Evolutionary conservation across 495 filamentous ascomycete genomes (phyloP), one percentile per base, ranked within the genome.

Genomic region (Penicillium alfredii): DNA sequence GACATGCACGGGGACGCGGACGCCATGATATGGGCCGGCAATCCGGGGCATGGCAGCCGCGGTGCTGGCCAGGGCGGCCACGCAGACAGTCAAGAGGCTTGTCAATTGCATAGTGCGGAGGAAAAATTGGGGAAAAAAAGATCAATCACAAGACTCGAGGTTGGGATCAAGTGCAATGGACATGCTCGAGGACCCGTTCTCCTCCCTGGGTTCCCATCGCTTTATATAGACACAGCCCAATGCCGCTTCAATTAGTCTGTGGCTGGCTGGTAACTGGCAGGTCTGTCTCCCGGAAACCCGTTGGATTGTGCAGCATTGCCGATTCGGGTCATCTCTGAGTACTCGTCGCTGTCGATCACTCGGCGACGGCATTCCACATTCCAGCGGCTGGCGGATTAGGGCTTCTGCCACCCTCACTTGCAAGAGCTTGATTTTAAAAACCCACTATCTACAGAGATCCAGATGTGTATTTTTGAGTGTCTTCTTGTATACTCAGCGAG

Each of bases 71-170:
- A 61, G 26, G 30, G 40, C 43, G 33, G 47, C 52, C 4, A 56
- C 12, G 22, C 36, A 44, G 19, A 53, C 12, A 8, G 36, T 33
- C 29, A 56, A 10, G 14, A 53, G 6, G 30, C 30, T 39, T 38
- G 35, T 51, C 14, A 59, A 31, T 8, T 56, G 47, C 58, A 61
- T 61, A 13, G 9, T 46, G 41, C 19, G 20, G 27, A 19, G 17
- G 30, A 21, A 17, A 15, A 25, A 8, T 21, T 38, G 24, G 27
- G 23, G 17, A 18, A 19, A 35, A 8, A 24, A 10, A n/a, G 21
- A 28, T 30, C 13, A 30, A 18, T 29, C 16, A 37, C 20, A 14
- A 16, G 12, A 8, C 19, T 20, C 3, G 12, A 13, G 22, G 22
- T 35, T 21, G 19, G 4, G 16, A 33, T 40, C 18, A 20, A 29